Conservation (phyloP, 2,329 filamentous ascomycete species). For the Apiospora pterosperma region DNA sequence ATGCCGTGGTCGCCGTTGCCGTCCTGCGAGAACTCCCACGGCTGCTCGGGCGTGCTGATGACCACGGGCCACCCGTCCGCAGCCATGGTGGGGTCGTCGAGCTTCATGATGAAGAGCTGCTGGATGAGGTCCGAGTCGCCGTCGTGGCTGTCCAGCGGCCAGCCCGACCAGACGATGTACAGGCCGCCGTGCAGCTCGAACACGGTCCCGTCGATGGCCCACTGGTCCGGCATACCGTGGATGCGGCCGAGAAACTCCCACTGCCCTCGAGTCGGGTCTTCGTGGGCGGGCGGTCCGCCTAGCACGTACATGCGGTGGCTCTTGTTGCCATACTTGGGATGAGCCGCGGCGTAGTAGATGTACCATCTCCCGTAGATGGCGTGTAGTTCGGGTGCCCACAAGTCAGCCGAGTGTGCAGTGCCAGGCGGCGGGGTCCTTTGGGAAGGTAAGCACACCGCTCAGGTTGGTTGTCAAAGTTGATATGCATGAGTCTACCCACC, state of each 20-base stretch:
- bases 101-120: constrained; percentile 24
- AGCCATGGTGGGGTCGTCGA: constrained; percentile 21
- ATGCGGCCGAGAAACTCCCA: constrained; percentile 30
- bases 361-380: constrained; percentile 28
- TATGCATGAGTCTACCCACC: constrained; percentile 17
- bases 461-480: neutral
- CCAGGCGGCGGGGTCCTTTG: constrained; percentile 25
- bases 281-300: constrained; percentile 21
- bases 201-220: constrained; percentile 31
- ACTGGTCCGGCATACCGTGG: constrained; percentile 24
- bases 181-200: constrained; percentile 22
- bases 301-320: constrained; percentile 31
- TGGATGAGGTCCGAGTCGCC: constrained; percentile 22
- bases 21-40: constrained; percentile 28
- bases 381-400: constrained; percentile 31
- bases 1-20: constrained; percentile 25
- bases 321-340: constrained; percentile 22
- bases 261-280: constrained; percentile 22
- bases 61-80: constrained; percentile 13
- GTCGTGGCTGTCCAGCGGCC: constrained; percentile 20
- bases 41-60: constrained; percentile 20
- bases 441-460: neutral
- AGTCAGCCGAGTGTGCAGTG: constrained; percentile 25
- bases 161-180: constrained; percentile 30
- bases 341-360: constrained; percentile 29